Conservation (phyloP, 306 rosid genomes). For the Myrica gale region DNA sequence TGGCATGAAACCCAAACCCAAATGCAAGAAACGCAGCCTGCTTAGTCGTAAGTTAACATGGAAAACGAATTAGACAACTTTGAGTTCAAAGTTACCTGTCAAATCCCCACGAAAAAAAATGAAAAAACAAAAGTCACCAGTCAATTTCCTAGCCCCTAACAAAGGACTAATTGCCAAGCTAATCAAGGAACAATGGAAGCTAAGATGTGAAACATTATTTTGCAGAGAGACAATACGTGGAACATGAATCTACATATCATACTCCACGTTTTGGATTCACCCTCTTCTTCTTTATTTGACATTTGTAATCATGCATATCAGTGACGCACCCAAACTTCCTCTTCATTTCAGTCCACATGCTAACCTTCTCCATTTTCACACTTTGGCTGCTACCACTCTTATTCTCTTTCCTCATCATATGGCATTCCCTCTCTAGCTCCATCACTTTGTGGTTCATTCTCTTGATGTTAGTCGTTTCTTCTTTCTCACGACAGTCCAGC, state of each 20-base stretch:
- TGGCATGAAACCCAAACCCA: not conserved
- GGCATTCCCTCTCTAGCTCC: slow-evolving; percentile 49
- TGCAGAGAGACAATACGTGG: not conserved
- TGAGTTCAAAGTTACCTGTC: no score
- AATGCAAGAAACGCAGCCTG: not conserved
- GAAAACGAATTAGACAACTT: no score
- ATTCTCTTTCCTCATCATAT: slow-evolving; percentile 42
- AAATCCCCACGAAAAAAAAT: no score
- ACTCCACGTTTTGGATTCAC: slow-evolving; percentile 26
- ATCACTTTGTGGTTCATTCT: slow-evolving; percentile 37
- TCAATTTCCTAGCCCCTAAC: not conserved
- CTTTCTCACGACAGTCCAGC: slow-evolving; percentile 19
- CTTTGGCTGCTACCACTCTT: slow-evolving; percentile 29
- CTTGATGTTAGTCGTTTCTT: slow-evolving; percentile 31
- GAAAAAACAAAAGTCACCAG: no score
- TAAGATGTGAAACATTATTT: not conserved
- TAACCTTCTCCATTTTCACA: slow-evolving; percentile 36
- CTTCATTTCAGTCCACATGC: slow-evolving; percentile 59
- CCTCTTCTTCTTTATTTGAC: slow-evolving; percentile 43
- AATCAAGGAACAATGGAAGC: not conserved
- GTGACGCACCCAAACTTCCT: slow-evolving; percentile 57
- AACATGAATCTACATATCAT: slow-evolving; percentile 11
- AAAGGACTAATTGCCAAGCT: not conserved
- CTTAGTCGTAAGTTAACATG: no score
- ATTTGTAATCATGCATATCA: slow-evolving; percentile 24